phyloP scores from a whole-genome alignment of 139 green algal species.

The Tetraselmis striata region DNA sequence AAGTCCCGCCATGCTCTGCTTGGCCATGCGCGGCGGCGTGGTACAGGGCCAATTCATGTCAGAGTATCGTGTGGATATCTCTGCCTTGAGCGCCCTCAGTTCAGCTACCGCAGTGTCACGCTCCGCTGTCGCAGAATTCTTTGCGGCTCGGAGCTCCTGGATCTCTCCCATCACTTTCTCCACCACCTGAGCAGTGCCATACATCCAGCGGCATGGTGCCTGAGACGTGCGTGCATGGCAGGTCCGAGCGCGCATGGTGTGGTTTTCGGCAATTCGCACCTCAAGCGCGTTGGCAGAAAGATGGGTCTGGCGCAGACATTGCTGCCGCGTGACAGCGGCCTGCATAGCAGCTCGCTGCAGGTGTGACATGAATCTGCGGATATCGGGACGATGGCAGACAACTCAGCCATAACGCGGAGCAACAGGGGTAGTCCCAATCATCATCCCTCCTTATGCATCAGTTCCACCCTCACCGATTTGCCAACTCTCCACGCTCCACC shows the following conservation, averaged over 20 bases:
- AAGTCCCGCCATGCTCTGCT: too few relatives aligned
- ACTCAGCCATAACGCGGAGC: too few relatives aligned
- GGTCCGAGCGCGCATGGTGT: too few relatives aligned
- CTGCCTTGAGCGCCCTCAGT: not conserved
- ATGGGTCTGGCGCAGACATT: not conserved
- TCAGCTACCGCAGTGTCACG: not conserved
- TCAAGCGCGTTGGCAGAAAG: not conserved
- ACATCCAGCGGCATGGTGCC: too few relatives aligned
- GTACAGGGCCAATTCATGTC: not conserved
- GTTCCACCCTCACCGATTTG: not conserved
- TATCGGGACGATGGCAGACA: too few relatives aligned
- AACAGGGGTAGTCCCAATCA: too few relatives aligned
- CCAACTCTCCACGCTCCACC: not conserved
- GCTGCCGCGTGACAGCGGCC: not conserved
- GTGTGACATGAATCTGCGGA: not conserved
- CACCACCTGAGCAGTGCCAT: not conserved
- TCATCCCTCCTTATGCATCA: too few relatives aligned
- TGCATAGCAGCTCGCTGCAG: not conserved
- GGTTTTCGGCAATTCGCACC: too few relatives aligned
- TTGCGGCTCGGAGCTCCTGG: not conserved
- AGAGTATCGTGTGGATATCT: not conserved
- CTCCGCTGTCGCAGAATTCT: not conserved
- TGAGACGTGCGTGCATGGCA: too few relatives aligned
- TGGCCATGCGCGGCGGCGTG: not conserved
- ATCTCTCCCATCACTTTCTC: not conserved